Conservation (phyloP, 2,329 filamentous ascomycete genomes). For the Pyricularia pennisetigena region DNA sequence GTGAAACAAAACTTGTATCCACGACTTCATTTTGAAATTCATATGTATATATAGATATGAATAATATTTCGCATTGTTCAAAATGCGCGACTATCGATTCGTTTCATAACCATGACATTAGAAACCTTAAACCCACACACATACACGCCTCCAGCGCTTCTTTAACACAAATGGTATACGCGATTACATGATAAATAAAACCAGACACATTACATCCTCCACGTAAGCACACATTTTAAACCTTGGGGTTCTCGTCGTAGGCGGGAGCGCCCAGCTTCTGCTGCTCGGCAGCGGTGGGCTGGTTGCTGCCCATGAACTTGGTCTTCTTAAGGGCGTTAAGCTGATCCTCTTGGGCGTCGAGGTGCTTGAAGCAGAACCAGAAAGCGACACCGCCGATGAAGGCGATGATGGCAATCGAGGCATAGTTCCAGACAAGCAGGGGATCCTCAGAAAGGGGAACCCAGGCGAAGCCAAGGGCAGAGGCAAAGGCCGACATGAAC, state of each 20-base stretch:
- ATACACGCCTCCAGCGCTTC: neutral
- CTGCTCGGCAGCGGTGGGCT: conserved; percentile 10
- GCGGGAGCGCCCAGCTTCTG: conserved; percentile 10
- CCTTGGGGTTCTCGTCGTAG: conserved; percentile 4
- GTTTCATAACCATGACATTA: neutral
- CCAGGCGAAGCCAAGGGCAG: conserved; percentile 55
- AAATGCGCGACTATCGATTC: neutral
- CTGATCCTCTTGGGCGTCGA: conserved; percentile 53
- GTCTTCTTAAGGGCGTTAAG: conserved; percentile 40
- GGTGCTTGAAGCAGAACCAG: conserved; percentile 51
- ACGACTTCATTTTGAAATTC: neutral
- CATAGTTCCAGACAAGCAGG: conserved; percentile 66
- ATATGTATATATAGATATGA: neutral
- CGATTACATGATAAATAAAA: neutral
- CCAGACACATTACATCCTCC: neutral
- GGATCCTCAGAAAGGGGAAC: conserved; percentile 41
- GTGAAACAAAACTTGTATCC: neutral
- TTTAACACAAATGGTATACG: neutral
- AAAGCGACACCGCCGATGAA: conserved; percentile 55
- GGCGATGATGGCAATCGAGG: conserved; percentile 53
- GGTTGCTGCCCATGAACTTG: conserved; percentile 5
- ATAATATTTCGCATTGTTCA: neutral
- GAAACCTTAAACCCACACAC: neutral
- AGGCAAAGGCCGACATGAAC: conserved; percentile 58
- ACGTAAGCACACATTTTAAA: neutral